Conservation (phyloP, 1,139 yeast species). For the Kodamaea sp. region DNA sequence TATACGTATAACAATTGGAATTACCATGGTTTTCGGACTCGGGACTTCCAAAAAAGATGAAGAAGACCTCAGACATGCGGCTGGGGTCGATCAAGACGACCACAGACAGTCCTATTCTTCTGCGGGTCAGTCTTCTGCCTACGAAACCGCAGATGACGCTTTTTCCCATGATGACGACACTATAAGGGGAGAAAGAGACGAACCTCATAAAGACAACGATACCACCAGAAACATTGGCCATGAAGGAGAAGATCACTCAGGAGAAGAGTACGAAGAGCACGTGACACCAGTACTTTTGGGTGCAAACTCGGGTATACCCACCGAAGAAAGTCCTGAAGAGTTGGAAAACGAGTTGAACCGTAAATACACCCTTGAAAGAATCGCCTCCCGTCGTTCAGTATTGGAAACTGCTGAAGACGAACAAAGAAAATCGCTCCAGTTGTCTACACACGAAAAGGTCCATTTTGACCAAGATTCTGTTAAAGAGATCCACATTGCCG, state of each 20-base stretch:
- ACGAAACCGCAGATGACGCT: constrained; percentile 39
- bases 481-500: constrained; percentile 32
- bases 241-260: no score
- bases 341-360: constrained; percentile 24
- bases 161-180: constrained; percentile 2
- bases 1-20: neutral
- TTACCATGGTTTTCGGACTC: constrained; percentile 20
- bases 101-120: constrained; percentile 8
- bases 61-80: constrained; percentile 38
- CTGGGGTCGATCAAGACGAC: constrained; percentile 12
- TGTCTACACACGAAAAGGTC: neutral
- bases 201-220: constrained; percentile 1
- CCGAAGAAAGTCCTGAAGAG: neutral
- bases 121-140: constrained; percentile 23
- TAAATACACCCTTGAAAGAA: constrained; percentile 21
- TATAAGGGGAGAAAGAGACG: no score
- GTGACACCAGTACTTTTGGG: no score
- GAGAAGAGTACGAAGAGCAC: no score
- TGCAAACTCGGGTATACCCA: no score
- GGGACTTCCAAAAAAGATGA: constrained; percentile 43
- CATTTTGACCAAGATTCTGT: neutral
- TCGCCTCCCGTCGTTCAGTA: constrained; percentile 19
- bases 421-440: constrained; percentile 4
- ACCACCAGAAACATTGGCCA: no score
- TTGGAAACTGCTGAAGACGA: constrained; percentile 12